Evolutionary conservation across 2,329 filamentous ascomycete genomes (phyloP).

Genomic region (Diaporthe eres): DNA sequence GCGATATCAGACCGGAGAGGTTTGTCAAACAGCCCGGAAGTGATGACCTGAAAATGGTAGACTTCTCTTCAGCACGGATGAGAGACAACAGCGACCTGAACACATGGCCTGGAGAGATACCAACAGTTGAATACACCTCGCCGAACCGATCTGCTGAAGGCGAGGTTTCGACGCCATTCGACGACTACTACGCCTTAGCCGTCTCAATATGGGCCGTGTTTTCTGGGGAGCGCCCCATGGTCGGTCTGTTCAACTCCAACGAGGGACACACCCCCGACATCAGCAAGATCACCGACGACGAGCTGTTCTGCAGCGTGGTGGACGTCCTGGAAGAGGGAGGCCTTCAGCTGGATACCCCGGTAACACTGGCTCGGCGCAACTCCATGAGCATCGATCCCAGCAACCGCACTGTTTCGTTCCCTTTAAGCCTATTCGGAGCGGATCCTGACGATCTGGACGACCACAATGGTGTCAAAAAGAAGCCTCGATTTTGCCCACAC

Average conservation of each 20-base stretch:
- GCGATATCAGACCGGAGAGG: constrained; percentile 28
- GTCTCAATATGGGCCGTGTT: constrained; percentile 33
- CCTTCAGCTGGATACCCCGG: neutral
- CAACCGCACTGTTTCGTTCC: constrained; percentile 20
- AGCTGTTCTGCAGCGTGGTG: constrained; percentile 34
- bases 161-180: constrained; percentile 5
- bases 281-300: constrained; percentile 33
- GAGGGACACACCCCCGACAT: constrained; percentile 25
- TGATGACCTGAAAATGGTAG: constrained; percentile 4
- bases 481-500: constrained; percentile 31
- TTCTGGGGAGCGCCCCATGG: constrained; percentile 24
- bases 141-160: neutral
- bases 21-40: constrained; percentile 20
- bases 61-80: constrained; percentile 30
- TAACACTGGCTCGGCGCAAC: constrained; percentile 21
- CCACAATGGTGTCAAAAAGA: constrained; percentile 12
- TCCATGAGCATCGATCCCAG: constrained; percentile 27
- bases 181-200: constrained; percentile 33
- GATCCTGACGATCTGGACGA: constrained; percentile 22
- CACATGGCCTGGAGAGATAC: constrained; percentile 22
- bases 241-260: constrained; percentile 32
- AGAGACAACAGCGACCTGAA: constrained; percentile 32
- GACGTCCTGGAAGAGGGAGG: constrained; percentile 29
- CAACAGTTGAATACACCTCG: constrained; percentile 18
- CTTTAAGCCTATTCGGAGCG: constrained; percentile 20